Base-by-base conservation (phyloP, 2,329 filamentous ascomycete genomes). In the Didymosphaeria variabile region DNA sequence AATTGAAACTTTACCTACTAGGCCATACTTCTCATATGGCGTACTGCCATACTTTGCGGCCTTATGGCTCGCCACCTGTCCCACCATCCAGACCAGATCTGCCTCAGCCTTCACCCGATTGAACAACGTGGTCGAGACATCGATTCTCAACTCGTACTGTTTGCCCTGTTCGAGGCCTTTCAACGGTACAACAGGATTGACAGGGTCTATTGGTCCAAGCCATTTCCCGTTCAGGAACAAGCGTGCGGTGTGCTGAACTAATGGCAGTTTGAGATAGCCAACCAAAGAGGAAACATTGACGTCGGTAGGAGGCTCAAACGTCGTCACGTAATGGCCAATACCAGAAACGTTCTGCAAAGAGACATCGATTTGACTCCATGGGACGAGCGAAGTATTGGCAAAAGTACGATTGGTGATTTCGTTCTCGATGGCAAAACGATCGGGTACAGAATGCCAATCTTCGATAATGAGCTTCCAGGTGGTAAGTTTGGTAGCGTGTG, bases 401-500 rank as follows among this genome's bases (percentile, higher is more conserved):
- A 79, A 64, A 3, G 63, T 62, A 64, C 76, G 72, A 1, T 57
- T 47, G 7, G 58, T 64, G 47, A 65, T 60, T 52, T 79, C 79
- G 15, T 67, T 60, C 57, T 69, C 61, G 26, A 68, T 42, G 17
- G 72, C 61, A n/a, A 58, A 76, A 10, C 79, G 59, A 55, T 82
- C 67, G 6, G 66, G 44, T 0, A 79, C 79, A 6, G 79, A 72
- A 7, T 68, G 67, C 80, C 80, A 82, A 60, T 76, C 72, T 62
- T 82, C 79, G 13, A 78, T 68, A 1, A 62, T 68, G 1, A 82
- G 62, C 1, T 68, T 72, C 80, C 80, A 82, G 34, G 72, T 71
- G 3, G 57, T 62, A 1, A 81, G 69, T 21, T 65, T 70, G 40
- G 73, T 63, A 5, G 58, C 12, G 4, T 68, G 52, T 1, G 61